These are phyloP conservation scores for Leccinellum luteum DNA, from an alignment of 768 basidiomycete genomes.

Conservation along the genomic window DNA sequence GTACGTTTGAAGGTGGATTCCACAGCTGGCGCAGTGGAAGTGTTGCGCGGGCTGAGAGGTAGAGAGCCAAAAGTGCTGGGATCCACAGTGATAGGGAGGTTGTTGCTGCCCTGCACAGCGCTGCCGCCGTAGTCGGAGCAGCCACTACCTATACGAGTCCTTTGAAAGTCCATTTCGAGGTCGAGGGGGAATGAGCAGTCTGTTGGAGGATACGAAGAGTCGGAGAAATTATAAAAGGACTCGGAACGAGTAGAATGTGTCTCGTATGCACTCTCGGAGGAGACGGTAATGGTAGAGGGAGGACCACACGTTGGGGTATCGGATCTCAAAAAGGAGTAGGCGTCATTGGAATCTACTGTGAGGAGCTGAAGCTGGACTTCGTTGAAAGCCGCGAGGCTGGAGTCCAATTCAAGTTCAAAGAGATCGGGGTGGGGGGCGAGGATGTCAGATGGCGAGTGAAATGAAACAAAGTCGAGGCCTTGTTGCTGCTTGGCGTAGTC, in stretches of 20 bases:
- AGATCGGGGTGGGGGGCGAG: constrained; percentile 76
- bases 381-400: constrained; percentile 64
- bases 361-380: constrained; percentile 59
- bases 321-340: constrained; percentile 61
- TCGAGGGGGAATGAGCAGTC: constrained; percentile 61
- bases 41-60: constrained; percentile 56
- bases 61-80: constrained; percentile 57
- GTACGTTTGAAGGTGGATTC: constrained; percentile 39
- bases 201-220: constrained; percentile 47
- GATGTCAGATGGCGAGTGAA: constrained; percentile 66
- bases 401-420: constrained; percentile 82
- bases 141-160: constrained; percentile 48
- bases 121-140: constrained; percentile 53
- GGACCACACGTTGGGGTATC: constrained; percentile 67
- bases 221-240: constrained; percentile 64
- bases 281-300: constrained; percentile 75
- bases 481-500: constrained; percentile 40
- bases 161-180: constrained; percentile 71
- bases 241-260: constrained; percentile 66
- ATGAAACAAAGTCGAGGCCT: constrained; percentile 65
- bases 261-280: constrained; percentile 75
- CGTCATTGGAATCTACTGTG: constrained; percentile 61
- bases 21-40: constrained; percentile 36
- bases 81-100: constrained; percentile 43
- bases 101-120: constrained; percentile 37